Conservation (phyloP, 352 stramenopile species). For the Pythium periplocum region DNA sequence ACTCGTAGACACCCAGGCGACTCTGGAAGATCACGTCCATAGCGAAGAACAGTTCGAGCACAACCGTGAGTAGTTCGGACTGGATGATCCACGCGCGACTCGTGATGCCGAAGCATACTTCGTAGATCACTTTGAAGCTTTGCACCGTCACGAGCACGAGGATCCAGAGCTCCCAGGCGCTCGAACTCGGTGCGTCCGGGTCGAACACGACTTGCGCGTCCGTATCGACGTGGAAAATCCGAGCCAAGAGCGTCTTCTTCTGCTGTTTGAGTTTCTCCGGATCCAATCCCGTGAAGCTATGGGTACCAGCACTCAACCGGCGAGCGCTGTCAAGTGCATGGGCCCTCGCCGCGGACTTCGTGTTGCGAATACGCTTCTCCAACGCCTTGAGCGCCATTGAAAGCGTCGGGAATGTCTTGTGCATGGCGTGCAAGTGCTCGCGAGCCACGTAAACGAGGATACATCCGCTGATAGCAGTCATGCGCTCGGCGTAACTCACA, state of each 20-base stretch:
- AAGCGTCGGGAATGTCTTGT: conserved; percentile 52
- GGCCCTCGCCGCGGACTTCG: conserved; percentile 32
- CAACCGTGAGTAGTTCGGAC: conserved; percentile 20
- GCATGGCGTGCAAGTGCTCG: conserved; percentile 47
- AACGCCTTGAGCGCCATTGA: conserved; percentile 59
- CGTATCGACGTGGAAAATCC: conserved; percentile 24
- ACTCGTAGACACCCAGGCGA: conserved; percentile 52
- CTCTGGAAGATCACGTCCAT: conserved; percentile 44
- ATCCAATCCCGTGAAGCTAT: neutral
- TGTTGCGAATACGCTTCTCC: conserved; percentile 40
- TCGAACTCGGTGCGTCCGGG: conserved; percentile 22
- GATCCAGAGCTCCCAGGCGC: conserved; percentile 26
- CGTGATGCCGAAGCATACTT: conserved; percentile 25
- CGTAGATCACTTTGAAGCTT: conserved; percentile 31
- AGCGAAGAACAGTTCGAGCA: conserved; percentile 38
- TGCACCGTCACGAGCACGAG: conserved; percentile 23
- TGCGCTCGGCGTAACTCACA: conserved; percentile 48
- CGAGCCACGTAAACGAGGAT: conserved; percentile 51
- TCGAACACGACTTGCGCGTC: conserved; percentile 32
- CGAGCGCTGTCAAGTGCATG: conserved; percentile 10
- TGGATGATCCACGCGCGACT: conserved; percentile 1
- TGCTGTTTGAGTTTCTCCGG: no score
- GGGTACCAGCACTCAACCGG: neutral
- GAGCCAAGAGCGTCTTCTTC: conserved; percentile 18
- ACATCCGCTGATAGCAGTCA: conserved; percentile 52